These are phyloP conservation scores for Pichia sp. DNA, from an alignment of 1,139 yeast genomes.

Conservation along the genomic window DNA sequence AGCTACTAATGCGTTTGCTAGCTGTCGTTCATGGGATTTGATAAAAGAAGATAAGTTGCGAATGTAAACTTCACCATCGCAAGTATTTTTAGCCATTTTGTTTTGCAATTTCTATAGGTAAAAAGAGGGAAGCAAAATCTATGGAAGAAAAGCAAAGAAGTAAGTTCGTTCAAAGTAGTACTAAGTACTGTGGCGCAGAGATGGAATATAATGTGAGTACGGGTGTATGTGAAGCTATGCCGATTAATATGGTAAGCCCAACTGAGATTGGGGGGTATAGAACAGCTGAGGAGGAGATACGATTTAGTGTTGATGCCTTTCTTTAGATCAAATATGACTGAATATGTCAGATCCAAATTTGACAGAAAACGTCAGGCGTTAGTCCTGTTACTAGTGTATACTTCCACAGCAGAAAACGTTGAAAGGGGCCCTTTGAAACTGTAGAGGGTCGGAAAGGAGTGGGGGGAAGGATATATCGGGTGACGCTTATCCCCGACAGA, in stretches of 20 bases:
- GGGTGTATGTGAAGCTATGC: too few species aligned
- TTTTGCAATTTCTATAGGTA: not conserved
- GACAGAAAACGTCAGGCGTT: not conserved
- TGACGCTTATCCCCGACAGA: not conserved
- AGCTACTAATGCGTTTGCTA: slow-evolving; percentile 34
- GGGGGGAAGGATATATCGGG: not conserved
- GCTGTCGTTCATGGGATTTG: slow-evolving; percentile 37
- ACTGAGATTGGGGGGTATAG: too few species aligned
- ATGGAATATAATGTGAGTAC: too few species aligned
- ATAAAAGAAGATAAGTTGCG: slow-evolving; percentile 37
- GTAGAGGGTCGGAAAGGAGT: not conserved
- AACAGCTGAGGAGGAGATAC: too few species aligned
- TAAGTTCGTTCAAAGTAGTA: not conserved
- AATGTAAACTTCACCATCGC: slow-evolving; percentile 38
- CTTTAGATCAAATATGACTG: not conserved
- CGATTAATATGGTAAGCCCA: too few species aligned
- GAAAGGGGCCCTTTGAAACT: not conserved
- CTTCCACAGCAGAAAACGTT: not conserved
- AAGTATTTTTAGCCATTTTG: slow-evolving; percentile 29
- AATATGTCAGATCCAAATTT: not conserved
- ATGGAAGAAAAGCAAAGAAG: not conserved
- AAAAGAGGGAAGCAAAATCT: not conserved
- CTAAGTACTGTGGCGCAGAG: too few species aligned
- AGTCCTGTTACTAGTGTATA: not conserved
- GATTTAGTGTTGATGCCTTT: too few species aligned